Conservation (phyloP, 352 stramenopile species). For the Globisporangium mamillatum region DNA sequence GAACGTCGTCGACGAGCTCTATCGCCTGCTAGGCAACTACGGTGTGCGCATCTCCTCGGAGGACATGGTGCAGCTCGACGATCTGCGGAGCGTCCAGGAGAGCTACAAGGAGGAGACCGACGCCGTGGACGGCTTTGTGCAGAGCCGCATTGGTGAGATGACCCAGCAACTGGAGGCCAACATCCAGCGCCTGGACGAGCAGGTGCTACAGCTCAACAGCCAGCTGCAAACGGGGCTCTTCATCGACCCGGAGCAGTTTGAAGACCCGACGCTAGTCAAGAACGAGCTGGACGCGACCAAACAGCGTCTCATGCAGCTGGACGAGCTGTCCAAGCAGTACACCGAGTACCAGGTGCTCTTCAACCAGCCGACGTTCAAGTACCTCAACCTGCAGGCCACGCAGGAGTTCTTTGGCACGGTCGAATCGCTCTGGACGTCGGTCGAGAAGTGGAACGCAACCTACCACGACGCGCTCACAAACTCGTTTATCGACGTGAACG, state of each 20-base stretch:
- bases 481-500: constrained; percentile 86
- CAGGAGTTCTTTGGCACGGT: constrained; percentile 86
- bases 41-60: constrained; percentile 90
- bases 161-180: constrained; percentile 89
- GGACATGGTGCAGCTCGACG: constrained; percentile 92
- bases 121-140: constrained; percentile 80
- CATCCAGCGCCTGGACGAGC: constrained; percentile 91
- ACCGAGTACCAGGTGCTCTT: constrained; percentile 92
- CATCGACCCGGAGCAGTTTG: constrained; percentile 85
- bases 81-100: constrained; percentile 83
- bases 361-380: constrained; percentile 86
- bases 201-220: constrained; percentile 82
- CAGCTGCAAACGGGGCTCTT: constrained; percentile 86
- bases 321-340: constrained; percentile 90
- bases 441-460: constrained; percentile 88
- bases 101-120: constrained; percentile 89
- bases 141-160: constrained; percentile 89
- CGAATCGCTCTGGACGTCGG: constrained; percentile 78
- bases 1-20: constrained; percentile 92
- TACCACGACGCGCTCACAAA: constrained; percentile 76
- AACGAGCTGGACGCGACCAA: constrained; percentile 80
- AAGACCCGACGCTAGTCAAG: constrained; percentile 79
- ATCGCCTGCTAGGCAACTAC: constrained; percentile 89
- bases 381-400: constrained; percentile 85
- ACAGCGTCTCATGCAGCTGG: constrained; percentile 76